Evolutionary conservation across 2,329 filamentous ascomycete species (phyloP), one percentile per base, ranked within the genome.

Genomic region (Akanthomyces dipterigenus): DNA sequence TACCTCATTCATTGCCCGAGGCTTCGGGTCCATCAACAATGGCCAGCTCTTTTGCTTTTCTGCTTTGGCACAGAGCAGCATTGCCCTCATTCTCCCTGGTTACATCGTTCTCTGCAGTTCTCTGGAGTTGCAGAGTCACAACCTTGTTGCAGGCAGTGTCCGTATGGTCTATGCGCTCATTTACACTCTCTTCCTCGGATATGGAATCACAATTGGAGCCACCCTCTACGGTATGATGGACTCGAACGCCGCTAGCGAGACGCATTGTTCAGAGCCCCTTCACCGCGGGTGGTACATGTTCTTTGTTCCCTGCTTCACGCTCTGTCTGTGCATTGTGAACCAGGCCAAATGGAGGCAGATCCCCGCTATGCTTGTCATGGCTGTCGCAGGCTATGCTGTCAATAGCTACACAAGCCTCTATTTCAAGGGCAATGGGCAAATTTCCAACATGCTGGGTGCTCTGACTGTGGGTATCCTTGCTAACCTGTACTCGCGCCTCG

Each of bases 271-370:
- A 11, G 57, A 74, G 36, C 75, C 80, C 0, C 80, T 88, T 56
- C 62, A 71, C 12, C 67, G 74, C 0, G 70, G 71, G 9, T 77
- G 76, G 70, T 83, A 83, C 66, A 91, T 92, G 72, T 75, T 89
- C 14, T 93, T 91, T 68, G 91, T 95, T 0, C 83, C 88, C 0
- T 75, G 81, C 6, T 96, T 93, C 73, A 86, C 90, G 3, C 71
- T 91, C 40, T 91, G 88, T 65, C 79, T 93, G 0, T 88, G 88
- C 63, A 80, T 93, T 68, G 88, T 93, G 71, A 93, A 93, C 73
- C 89, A 93, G 66, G 89, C 88, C 63, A 91, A 91, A 73, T 90
- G 84, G 83, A 88, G 84, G 67, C 90, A 93, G 70, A 83, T 86
- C 36, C 89, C 90, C 0, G 80, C 89, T 55, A 93, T 93, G 89